These are phyloP conservation scores for Pichia terricola DNA, from an alignment of 1,139 yeast species.

Conservation along the genomic window DNA sequence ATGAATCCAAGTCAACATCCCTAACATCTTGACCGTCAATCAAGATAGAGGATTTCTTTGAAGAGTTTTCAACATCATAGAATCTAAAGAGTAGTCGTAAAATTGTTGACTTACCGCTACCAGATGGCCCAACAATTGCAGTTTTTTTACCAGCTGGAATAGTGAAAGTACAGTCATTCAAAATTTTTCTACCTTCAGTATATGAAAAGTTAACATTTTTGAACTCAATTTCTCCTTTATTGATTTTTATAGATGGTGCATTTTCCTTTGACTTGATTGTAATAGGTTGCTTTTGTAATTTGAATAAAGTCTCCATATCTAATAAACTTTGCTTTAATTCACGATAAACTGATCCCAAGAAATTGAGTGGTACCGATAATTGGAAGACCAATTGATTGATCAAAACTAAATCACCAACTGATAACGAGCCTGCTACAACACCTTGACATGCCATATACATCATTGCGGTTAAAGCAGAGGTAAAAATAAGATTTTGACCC, in stretches of 20 bases:
- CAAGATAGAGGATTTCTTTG: constrained; percentile 52
- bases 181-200: constrained; percentile 78
- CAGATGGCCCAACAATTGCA: constrained; percentile 92
- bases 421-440: constrained; percentile 67
- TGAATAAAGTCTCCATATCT: constrained; percentile 88
- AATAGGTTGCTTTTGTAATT: constrained; percentile 67
- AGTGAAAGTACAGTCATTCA: constrained; percentile 69
- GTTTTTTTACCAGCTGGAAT: constrained; percentile 89
- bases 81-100: constrained; percentile 78
- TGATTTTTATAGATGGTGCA: constrained; percentile 50
- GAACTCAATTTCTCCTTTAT: constrained; percentile 67
- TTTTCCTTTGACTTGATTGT: constrained; percentile 50
- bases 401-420: constrained; percentile 94
- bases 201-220: constrained; percentile 93
- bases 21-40: constrained; percentile 88
- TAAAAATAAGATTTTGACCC: constrained; percentile 88
- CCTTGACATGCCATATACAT: constrained; percentile 99
- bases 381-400: constrained; percentile 95
- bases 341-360: constrained; percentile 88
- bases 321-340: constrained; percentile 86
- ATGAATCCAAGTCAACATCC: constrained; percentile 63
- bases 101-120: constrained; percentile 91
- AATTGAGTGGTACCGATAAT: constrained; percentile 86
- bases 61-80: constrained; percentile 56
- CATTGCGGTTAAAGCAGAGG: constrained; percentile 88